Conservation (phyloP, 768 basidiomycete genomes). For the Kwoniella pini region DNA sequence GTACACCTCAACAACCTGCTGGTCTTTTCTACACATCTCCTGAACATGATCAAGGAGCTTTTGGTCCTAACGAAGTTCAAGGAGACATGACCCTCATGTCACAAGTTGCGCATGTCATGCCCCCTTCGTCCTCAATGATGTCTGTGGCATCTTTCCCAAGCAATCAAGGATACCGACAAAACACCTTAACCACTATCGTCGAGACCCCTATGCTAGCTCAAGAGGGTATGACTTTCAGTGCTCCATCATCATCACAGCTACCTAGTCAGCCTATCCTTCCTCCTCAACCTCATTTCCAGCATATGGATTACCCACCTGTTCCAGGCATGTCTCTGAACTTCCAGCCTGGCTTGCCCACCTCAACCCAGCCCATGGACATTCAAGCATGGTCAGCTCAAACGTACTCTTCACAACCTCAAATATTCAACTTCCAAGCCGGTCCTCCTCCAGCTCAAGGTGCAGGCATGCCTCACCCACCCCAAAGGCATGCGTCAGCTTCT, state of each 20-base stretch:
- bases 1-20: constrained; percentile 27
- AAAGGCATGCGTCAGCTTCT: constrained; percentile 25
- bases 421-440: constrained; percentile 14
- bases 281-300: constrained; percentile 28
- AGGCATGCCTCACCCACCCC: constrained; percentile 16
- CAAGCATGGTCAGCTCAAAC: constrained; percentile 32
- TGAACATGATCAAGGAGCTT: constrained; percentile 23
- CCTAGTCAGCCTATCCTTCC: constrained; percentile 20
- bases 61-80: constrained; percentile 15
- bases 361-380: constrained; percentile 20
- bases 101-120: constrained; percentile 19
- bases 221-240: constrained; percentile 19
- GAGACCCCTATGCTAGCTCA: constrained; percentile 22
- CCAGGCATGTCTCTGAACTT: constrained; percentile 27
- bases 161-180: constrained; percentile 17
- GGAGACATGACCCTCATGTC: constrained; percentile 25
- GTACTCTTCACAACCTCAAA: constrained; percentile 19
- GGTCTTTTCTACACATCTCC: constrained; percentile 31
- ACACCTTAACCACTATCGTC: constrained; percentile 25
- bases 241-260: constrained; percentile 10
- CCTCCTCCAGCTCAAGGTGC: constrained; percentile 6
- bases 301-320: constrained; percentile 26
- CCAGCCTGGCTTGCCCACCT: constrained; percentile 12
- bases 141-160: constrained; percentile 25
- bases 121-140: constrained; percentile 23